These are phyloP conservation scores for Botryobasidium botryosum DNA, from an alignment of 768 basidiomycete species.

Conservation along the genomic window DNA sequence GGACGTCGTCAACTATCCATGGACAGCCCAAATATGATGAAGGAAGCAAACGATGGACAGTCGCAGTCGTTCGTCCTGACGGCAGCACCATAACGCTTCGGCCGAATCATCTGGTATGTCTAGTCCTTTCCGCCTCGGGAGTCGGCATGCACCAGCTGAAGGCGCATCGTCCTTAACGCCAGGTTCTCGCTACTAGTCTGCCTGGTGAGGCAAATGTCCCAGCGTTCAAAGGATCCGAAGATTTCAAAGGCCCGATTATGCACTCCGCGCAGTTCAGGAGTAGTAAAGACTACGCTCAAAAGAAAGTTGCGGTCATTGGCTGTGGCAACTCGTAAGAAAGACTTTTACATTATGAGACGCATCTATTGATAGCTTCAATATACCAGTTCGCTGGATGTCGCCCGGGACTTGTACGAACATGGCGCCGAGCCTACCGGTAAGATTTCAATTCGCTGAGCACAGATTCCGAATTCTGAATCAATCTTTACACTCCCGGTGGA, in stretches of 20 bases:
- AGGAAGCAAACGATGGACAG: neutral
- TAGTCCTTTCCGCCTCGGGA: neutral
- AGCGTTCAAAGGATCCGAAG: conserved; percentile 11
- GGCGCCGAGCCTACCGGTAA: too few relatives aligned
- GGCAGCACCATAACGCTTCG: neutral
- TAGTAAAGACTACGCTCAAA: conserved; percentile 16
- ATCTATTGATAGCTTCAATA: too few relatives aligned
- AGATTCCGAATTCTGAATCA: too few relatives aligned
- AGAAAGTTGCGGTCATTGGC: conserved; percentile 22
- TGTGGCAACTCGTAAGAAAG: conserved; percentile 10
- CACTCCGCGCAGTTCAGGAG: conserved; percentile 18
- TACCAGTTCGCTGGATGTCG: too few relatives aligned
- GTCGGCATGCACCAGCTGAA: too few relatives aligned
- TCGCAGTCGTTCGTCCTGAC: neutral
- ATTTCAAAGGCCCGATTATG: conserved; percentile 18
- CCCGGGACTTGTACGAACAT: too few relatives aligned
- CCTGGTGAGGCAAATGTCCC: neutral
- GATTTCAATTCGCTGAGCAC: too few relatives aligned
- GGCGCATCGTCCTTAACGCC: too few relatives aligned
- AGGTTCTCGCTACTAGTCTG: too few relatives aligned
- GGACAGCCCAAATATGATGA: neutral
- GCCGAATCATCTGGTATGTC: neutral
- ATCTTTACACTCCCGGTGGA: too few relatives aligned
- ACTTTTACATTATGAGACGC: too few relatives aligned
- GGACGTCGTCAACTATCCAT: too few relatives aligned